Conservation (phyloP, 345 rosid species). For the Carallia brachiata region DNA sequence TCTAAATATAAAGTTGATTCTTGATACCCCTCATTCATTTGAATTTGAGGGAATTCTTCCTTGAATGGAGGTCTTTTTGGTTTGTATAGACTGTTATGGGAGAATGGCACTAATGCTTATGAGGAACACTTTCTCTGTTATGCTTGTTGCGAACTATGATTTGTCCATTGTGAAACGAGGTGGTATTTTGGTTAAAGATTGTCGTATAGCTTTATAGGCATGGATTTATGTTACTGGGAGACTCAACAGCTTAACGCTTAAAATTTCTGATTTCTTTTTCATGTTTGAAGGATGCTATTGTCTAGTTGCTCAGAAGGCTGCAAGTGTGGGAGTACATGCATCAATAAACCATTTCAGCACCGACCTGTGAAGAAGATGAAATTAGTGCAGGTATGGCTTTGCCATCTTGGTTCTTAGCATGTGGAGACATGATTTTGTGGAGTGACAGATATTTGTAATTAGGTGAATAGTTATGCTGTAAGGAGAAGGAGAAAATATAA, state of each 20-base stretch:
- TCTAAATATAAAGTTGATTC: background rate
- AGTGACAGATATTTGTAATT: background rate
- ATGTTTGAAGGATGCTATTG: constrained; percentile 63
- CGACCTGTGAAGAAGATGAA: constrained; percentile 87
- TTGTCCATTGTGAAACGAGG: background rate
- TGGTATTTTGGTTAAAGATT: background rate
- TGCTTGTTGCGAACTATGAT: background rate
- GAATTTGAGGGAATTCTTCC: background rate
- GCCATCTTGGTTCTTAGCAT: background rate
- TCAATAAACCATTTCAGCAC: constrained; percentile 88
- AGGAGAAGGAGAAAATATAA: too few relatives aligned
- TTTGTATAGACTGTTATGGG: background rate
- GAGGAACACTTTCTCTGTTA: background rate
- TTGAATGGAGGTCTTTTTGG: background rate
- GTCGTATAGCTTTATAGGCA: background rate
- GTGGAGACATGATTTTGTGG: background rate
- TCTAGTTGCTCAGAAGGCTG: constrained; percentile 96
- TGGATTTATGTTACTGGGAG: background rate
- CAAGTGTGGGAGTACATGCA: constrained; percentile 78
- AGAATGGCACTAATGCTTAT: background rate
- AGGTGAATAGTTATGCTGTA: background rate
- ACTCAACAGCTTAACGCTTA: too few relatives aligned
- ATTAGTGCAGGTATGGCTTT: constrained; percentile 63
- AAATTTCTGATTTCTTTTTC: background rate
- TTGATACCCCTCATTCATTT: background rate